Percentiles rank a stretch among this genome's conserved stretches.
Conservation (phyloP, 2,329 filamentous ascomycete genomes). For the Zarea fungicola region DNA sequence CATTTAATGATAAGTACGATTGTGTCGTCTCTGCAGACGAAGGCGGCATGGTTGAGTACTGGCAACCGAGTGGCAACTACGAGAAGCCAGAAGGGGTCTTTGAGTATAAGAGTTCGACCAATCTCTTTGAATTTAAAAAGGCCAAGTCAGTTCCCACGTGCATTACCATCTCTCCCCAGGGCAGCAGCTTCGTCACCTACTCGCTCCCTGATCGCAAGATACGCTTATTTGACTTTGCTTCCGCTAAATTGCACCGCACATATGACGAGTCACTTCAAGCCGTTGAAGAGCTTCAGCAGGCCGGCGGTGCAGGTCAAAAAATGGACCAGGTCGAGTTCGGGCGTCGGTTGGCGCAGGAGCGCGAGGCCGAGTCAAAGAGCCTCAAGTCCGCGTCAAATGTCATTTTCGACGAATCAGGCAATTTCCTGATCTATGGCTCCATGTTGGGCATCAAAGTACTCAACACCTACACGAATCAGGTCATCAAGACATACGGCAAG, state of each 20-base stretch:
- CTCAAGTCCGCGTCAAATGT: slow-evolving; percentile 73
- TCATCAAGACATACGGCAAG: slow-evolving; percentile 83
- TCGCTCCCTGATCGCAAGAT: slow-evolving; percentile 93
- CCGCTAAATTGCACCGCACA: slow-evolving; percentile 81
- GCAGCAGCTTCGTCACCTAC: slow-evolving; percentile 79
- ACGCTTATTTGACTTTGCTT: slow-evolving; percentile 85
- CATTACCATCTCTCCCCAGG: slow-evolving; percentile 79
- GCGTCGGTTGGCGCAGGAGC: slow-evolving; percentile 76
- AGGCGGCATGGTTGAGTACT: slow-evolving; percentile 94
- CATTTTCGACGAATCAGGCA: slow-evolving; percentile 90
- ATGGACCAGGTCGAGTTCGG: slow-evolving; percentile 91
- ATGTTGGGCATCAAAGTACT: slow-evolving; percentile 90
- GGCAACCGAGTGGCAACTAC: slow-evolving; percentile 73
- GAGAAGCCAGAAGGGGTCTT: slow-evolving; percentile 93
- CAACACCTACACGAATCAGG: slow-evolving; percentile 90
- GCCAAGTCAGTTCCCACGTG: slow-evolving; percentile 78
- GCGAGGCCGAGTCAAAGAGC: slow-evolving; percentile 69
- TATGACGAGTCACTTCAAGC: slow-evolving; percentile 93
- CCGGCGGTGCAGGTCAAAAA: slow-evolving; percentile 74
- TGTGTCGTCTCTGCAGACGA: slow-evolving; percentile 89
- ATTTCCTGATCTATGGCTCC: slow-evolving; percentile 93
- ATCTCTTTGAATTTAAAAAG: slow-evolving; percentile 96
- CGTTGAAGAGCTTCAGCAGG: slow-evolving; percentile 91
- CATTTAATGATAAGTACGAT: slow-evolving; percentile 82
- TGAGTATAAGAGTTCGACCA: slow-evolving; percentile 87